phyloP scores from a whole-genome alignment of 768 basidiomycete species.

The Phaeotremella fagi region DNA sequence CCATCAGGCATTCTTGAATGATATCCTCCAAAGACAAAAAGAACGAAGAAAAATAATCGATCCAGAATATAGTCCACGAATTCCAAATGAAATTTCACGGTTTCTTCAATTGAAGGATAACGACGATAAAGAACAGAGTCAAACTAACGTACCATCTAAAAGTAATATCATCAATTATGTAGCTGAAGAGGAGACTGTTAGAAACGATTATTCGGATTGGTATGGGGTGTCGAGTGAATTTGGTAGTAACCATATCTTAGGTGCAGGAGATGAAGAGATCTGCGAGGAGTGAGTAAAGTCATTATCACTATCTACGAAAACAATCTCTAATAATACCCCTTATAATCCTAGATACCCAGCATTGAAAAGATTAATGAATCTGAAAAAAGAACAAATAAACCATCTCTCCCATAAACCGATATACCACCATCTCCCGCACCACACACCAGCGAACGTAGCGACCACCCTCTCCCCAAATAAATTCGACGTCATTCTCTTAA shows the following conservation, averaged over 20 bases:
- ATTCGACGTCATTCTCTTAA: slow-evolving; percentile 87
- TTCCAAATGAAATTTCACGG: background rate
- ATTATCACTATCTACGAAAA: background rate
- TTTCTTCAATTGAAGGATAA: no score
- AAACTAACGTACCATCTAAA: slow-evolving; percentile 14
- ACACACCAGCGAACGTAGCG: slow-evolving; percentile 48
- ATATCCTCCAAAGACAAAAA: slow-evolving; percentile 16
- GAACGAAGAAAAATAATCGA: slow-evolving; percentile 12
- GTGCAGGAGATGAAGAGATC: slow-evolving; percentile 77
- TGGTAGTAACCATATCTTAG: slow-evolving; percentile 89
- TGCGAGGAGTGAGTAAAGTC: slow-evolving; percentile 80
- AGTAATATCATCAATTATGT: slow-evolving; percentile 61
- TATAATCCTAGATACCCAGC: slow-evolving; percentile 75
- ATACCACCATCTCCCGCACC: slow-evolving; percentile 57
- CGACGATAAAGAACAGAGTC: background rate
- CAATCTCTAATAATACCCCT: background rate
- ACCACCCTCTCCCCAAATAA: slow-evolving; percentile 57
- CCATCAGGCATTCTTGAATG: slow-evolving; percentile 15
- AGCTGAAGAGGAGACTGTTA: slow-evolving; percentile 89
- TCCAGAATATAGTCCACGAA: slow-evolving; percentile 2
- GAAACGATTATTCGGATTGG: slow-evolving; percentile 87
- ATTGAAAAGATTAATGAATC: slow-evolving; percentile 71
- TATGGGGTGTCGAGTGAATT: slow-evolving; percentile 89
- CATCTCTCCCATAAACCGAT: slow-evolving; percentile 66
- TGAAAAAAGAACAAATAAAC: slow-evolving; percentile 76